These are phyloP conservation scores for Microthlaspi erraticum DNA, from an alignment of 345 rosid species.

Conservation along the genomic window DNA sequence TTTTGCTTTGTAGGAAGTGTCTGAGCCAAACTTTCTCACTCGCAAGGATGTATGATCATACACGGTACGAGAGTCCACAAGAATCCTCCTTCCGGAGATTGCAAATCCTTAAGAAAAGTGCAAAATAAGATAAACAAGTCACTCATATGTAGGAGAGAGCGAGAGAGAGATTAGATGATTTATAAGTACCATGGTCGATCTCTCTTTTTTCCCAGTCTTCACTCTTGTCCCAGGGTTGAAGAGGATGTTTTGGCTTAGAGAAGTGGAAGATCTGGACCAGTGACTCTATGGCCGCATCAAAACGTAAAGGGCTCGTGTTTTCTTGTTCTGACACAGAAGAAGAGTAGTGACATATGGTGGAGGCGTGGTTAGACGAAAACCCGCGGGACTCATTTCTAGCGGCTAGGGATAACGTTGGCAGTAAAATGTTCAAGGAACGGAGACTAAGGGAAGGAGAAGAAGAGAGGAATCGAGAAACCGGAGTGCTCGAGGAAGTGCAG, in stretches of 20 bases:
- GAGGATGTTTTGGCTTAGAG: background rate
- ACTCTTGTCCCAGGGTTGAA: background rate
- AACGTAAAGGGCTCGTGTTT: background rate
- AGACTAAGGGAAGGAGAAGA: background rate
- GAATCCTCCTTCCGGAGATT: background rate
- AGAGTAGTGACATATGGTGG: background rate
- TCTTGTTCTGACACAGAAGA: background rate
- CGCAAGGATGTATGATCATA: background rate
- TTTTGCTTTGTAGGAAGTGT: constrained; percentile 58
- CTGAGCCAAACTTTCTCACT: constrained; percentile 40
- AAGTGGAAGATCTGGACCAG: background rate
- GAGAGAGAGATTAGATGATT: background rate
- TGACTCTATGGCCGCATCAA: background rate
- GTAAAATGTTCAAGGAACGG: background rate
- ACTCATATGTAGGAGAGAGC: background rate
- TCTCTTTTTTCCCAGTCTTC: background rate
- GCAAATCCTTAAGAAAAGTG: background rate
- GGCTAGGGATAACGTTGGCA: background rate
- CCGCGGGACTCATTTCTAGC: background rate
- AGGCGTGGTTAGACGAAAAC: background rate
- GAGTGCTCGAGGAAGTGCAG: background rate
- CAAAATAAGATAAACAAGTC: background rate
- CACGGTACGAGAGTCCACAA: background rate
- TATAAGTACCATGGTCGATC: background rate
- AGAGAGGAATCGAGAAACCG: background rate